These are phyloP conservation scores for Pulveroboletus sp. DNA, from an alignment of 768 basidiomycete genomes.

Conservation along the genomic window DNA sequence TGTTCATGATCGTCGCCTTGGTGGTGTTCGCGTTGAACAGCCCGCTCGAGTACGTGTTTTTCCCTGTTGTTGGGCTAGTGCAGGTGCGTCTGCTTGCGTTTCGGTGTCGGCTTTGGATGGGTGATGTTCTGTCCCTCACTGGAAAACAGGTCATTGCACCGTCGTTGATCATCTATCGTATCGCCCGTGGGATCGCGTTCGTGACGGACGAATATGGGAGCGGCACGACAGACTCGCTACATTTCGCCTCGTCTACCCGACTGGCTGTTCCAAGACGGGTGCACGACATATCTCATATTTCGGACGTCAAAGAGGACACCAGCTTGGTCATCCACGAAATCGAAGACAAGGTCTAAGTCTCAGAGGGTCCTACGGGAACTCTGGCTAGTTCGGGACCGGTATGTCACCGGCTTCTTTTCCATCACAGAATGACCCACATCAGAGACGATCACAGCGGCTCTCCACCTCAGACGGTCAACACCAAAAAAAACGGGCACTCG, in stretches of 20 bases:
- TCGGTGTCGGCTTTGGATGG: background rate
- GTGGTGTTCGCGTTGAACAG: conserved; percentile 16
- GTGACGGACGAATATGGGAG: conserved; percentile 11
- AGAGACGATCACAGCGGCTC: background rate
- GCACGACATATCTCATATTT: conserved; percentile 2
- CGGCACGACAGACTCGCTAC: background rate
- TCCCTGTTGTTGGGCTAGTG: conserved; percentile 18
- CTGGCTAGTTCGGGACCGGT: background rate
- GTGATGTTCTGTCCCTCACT: background rate
- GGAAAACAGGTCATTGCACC: conserved; percentile 13
- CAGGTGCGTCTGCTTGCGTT: conserved; percentile 8
- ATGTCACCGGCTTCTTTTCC: background rate
- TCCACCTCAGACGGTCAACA: no score
- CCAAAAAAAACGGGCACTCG: no score
- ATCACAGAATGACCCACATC: background rate
- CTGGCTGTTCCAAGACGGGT: background rate
- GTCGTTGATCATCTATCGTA: conserved; percentile 19
- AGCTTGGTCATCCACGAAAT: conserved; percentile 11
- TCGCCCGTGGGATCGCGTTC: conserved; percentile 17
- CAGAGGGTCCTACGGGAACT: background rate
- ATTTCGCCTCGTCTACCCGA: conserved; percentile 4
- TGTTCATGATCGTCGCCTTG: conserved; percentile 9
- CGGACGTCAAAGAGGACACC: conserved; percentile 8
- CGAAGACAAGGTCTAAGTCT: conserved; percentile 6
- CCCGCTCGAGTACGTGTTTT: conserved; percentile 21